These are phyloP conservation scores for Syncephalastrum contaminatum DNA, from an alignment of 371 early-diverging fungal genomes.

Conservation along the genomic window DNA sequence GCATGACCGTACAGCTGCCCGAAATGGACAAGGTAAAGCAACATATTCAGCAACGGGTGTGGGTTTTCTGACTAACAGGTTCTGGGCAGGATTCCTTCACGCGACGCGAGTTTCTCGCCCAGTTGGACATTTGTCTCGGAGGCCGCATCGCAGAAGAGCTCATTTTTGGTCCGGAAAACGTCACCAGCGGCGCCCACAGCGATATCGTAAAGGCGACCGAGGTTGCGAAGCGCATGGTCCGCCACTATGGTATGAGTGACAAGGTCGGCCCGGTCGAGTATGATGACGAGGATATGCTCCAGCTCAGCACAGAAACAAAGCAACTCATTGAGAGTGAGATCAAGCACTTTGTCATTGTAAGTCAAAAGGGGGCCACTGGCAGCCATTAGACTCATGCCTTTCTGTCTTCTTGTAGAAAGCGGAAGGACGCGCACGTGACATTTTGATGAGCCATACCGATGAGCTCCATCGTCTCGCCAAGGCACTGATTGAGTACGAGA, in stretches of 20 bases:
- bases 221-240: conserved; percentile 92
- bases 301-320: conserved; percentile 74
- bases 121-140: conserved; percentile 96
- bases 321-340: conserved; percentile 85
- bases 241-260: conserved; percentile 93
- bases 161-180: conserved; percentile 90
- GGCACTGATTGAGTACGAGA: conserved; percentile 93
- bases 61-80: neutral
- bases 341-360: conserved; percentile 56
- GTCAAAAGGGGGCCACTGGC: conserved; percentile 11
- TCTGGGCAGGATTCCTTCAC: conserved; percentile 66
- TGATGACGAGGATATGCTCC: conserved; percentile 70
- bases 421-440: conserved; percentile 61
- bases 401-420: conserved; percentile 1
- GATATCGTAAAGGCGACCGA: conserved; percentile 92
- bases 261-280: conserved; percentile 69
- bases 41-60: no score
- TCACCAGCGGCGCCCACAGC: conserved; percentile 91
- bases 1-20: conserved; percentile 93
- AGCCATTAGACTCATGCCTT: no score
- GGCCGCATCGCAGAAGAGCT: conserved; percentile 96
- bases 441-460: conserved; percentile 74
- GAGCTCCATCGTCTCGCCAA: conserved; percentile 91
- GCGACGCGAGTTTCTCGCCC: conserved; percentile 82
- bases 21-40: conserved; percentile 80